A percentile compares a stretch with the other conserved stretches of the same genome.
Evolutionary conservation across 1,284 basidiomycete species (phyloP).

Genomic region (Boletus semigastroideus): DNA sequence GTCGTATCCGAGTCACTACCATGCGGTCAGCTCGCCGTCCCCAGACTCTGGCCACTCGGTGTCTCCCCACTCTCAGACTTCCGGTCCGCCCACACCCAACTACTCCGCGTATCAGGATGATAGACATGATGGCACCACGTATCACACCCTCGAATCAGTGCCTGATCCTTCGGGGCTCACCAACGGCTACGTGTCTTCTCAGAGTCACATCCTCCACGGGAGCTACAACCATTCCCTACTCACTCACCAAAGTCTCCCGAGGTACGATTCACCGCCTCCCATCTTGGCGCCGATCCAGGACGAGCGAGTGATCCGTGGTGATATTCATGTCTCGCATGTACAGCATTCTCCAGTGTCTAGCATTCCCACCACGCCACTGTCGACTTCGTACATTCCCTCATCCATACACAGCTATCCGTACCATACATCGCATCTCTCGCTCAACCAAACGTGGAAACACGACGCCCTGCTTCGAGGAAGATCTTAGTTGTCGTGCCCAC

Average conservation of each 20-base stretch:
- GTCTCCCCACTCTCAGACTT: conserved; percentile 46
- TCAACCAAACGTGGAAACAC: conserved; percentile 32
- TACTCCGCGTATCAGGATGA: conserved; percentile 48
- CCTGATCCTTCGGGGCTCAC: conserved; percentile 28
- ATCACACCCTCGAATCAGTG: conserved; percentile 30
- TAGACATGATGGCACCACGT: conserved; percentile 34
- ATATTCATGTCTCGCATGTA: conserved; percentile 33
- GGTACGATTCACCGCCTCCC: conserved; percentile 53
- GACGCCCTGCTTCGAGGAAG: conserved; percentile 31
- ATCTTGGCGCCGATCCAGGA: conserved; percentile 55
- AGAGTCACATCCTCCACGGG: conserved; percentile 35
- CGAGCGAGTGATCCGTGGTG: conserved; percentile 39
- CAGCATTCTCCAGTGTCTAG: conserved; percentile 36
- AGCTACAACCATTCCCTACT: conserved; percentile 33
- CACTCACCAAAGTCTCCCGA: conserved; percentile 28
- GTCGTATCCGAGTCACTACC: conserved; percentile 39
- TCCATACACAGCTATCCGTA: conserved; percentile 39
- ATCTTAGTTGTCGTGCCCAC: conserved; percentile 17
- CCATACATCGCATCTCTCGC: conserved; percentile 33
- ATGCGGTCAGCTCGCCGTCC: conserved; percentile 35
- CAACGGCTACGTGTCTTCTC: conserved; percentile 33
- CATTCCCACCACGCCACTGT: conserved; percentile 27
- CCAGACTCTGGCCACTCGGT: conserved; percentile 41
- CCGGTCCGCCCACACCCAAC: conserved; percentile 49
- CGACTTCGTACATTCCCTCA: conserved; percentile 41